phyloP scores from a whole-genome alignment of 352 stramenopile species.

The Halophytophthora polymorphica region DNA sequence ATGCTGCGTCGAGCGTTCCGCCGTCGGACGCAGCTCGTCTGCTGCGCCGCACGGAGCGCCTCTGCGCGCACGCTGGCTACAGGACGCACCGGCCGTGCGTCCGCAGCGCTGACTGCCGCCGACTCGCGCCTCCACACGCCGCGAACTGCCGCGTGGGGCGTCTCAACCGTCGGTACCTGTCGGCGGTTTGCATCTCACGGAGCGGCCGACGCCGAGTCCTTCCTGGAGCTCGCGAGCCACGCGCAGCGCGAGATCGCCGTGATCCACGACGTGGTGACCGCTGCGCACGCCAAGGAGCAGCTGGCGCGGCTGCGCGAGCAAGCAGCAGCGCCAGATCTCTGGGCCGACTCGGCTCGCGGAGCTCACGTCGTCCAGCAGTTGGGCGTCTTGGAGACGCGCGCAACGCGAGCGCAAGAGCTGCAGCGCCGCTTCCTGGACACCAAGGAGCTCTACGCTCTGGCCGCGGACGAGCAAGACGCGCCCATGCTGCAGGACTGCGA shows the following conservation, averaged over 20 bases:
- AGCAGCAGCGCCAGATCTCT: conserved; percentile 46
- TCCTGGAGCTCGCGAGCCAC: conserved; percentile 30
- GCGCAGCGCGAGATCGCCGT: conserved; percentile 37
- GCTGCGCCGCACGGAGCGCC: neutral
- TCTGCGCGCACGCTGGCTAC: neutral
- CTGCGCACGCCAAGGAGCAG: conserved; percentile 33
- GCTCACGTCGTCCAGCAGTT: conserved; percentile 60
- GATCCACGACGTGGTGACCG: conserved; percentile 48
- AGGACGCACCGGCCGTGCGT: neutral
- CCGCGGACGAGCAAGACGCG: conserved; percentile 59
- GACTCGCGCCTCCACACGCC: conserved; percentile 3
- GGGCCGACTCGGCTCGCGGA: conserved; percentile 57
- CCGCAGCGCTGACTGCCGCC: no score
- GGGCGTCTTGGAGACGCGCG: conserved; percentile 46
- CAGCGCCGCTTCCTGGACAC: conserved; percentile 52
- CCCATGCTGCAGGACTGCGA: conserved; percentile 49
- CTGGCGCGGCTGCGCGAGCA: conserved; percentile 41
- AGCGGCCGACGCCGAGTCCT: conserved; percentile 33
- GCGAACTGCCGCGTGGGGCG: neutral
- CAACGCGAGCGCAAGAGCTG: conserved; percentile 34
- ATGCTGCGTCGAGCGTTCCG: conserved; percentile 16
- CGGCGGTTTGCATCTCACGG: conserved; percentile 20
- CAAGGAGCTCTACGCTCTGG: conserved; percentile 57
- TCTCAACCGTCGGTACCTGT: no score
- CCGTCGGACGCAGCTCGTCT: neutral